Evolutionary conservation across 2,329 filamentous ascomycete genomes (phyloP).

Genomic region (Chaetomium olivaceum): DNA sequence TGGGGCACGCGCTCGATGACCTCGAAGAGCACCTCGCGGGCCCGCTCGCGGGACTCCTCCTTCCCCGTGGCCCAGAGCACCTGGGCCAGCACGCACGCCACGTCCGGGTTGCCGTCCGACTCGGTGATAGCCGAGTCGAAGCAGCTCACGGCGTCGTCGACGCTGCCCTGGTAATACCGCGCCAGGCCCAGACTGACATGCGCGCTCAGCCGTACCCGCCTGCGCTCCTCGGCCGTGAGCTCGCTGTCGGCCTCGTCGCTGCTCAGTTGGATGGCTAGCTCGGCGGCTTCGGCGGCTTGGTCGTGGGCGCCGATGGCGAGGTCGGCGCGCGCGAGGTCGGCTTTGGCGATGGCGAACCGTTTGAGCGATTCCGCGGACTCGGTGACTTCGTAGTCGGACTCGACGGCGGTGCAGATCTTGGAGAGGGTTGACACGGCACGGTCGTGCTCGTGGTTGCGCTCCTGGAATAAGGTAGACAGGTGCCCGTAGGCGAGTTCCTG

Average conservation of each 20-base stretch:
- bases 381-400: constrained; percentile 79
- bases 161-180: constrained; percentile 68
- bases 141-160: constrained; percentile 71
- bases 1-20: constrained; percentile 72
- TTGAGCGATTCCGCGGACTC: constrained; percentile 75
- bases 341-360: constrained; percentile 78
- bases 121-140: constrained; percentile 81
- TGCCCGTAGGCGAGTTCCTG: constrained; percentile 73
- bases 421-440: constrained; percentile 66
- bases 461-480: constrained; percentile 76
- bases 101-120: constrained; percentile 74
- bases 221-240: constrained; percentile 63
- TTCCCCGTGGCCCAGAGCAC: constrained; percentile 90
- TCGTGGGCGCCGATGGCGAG: constrained; percentile 67
- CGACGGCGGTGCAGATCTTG: constrained; percentile 53
- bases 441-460: constrained; percentile 70
- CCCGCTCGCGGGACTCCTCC: constrained; percentile 70
- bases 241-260: constrained; percentile 69
- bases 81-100: constrained; percentile 83
- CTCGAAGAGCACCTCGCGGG: constrained; percentile 76
- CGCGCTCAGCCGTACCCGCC: constrained; percentile 75
- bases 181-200: constrained; percentile 85
- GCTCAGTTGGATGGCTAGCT: constrained; percentile 76
- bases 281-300: constrained; percentile 74
- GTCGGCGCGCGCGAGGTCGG: constrained; percentile 82